Evolutionary conservation across 495 filamentous ascomycete species (phyloP).

Genomic region (Neurospora sp.): DNA sequence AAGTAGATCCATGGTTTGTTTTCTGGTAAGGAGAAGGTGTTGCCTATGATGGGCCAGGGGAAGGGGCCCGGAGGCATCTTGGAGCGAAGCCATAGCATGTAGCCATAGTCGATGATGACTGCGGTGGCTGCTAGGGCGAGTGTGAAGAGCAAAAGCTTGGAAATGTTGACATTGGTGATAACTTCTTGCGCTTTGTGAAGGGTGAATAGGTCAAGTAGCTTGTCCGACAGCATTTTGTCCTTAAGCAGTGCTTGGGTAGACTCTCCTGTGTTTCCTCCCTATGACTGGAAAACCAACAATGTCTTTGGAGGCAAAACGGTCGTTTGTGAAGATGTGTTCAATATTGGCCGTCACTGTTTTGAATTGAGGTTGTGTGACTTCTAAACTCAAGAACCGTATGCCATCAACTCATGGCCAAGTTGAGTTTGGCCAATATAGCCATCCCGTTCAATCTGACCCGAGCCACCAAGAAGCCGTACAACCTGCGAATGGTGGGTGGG

Average conservation of each 20-base stretch:
- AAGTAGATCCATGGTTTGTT: slow-evolving; percentile 57
- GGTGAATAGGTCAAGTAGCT: slow-evolving; percentile 9
- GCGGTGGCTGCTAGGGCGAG: slow-evolving; percentile 20
- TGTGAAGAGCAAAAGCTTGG: slow-evolving; percentile 13
- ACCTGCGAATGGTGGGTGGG: background rate
- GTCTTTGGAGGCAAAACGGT: background rate
- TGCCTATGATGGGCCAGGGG: slow-evolving; percentile 40
- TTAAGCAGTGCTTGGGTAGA: background rate
- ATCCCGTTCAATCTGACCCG: background rate
- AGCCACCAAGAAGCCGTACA: background rate
- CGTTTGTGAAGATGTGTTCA: background rate
- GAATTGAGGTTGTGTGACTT: background rate
- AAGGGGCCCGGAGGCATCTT: slow-evolving; percentile 51
- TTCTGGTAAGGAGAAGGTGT: slow-evolving; percentile 48
- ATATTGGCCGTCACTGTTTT: background rate
- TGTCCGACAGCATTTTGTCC: slow-evolving; percentile 16
- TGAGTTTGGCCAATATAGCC: background rate
- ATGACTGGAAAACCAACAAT: background rate
- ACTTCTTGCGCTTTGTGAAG: slow-evolving; percentile 12
- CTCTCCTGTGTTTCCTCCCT: background rate
- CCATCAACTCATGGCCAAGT: no score
- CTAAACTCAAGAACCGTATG: background rate
- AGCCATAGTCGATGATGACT: slow-evolving; percentile 36
- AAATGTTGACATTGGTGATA: slow-evolving; percentile 1
- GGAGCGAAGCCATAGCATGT: slow-evolving; percentile 38